Evolutionary conservation across 305 asterid genomes (phyloP), one percentile per base, ranked within the genome.

Genomic region (Plantago coronopus): DNA sequence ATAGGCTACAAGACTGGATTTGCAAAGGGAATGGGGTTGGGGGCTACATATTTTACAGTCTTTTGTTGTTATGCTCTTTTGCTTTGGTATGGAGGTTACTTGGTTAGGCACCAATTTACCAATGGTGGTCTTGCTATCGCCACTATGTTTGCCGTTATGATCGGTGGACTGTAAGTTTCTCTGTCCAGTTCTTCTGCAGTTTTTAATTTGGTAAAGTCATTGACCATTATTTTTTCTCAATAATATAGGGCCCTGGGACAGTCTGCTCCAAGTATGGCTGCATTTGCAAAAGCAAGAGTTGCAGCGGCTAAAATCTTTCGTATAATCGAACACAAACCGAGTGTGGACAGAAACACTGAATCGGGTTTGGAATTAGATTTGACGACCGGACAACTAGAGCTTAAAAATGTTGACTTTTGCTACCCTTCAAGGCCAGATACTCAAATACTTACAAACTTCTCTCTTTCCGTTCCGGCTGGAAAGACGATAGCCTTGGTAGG

Each of bases 71-170:
- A 89, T 56, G 97, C 99, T 7, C 97, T 94, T 71, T 74, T 94
- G 12, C 79, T 94, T 1, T 94, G 99, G 99, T 94, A 94, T 48
- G 99, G 99, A 11, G 99, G 99, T 9, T 87, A 83, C 74, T 61
- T 94, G 67, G 95, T 94, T 64, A 77, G 99, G 76, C 97, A 94
- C 74, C 95, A 81, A 71, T 82, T 64, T 69, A 89, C 99, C 21
- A 87, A 94, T 59, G 99, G 99, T 53, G 99, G 99, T 47, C 91
- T 94, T 46, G 99, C 99, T 15, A 94, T 94, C 17, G 94, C 97
- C 17, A 89, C 99, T 17, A 90, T 88, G 95, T 94, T 94, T 54
- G 95, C 99, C 0, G 99, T 94, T 18, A 94, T 94, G 99, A 90
- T 94, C 21, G 99, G 99, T 74, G 99, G 99, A 29, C 76, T 94